Conservation (phyloP, 345 rosid species). For the Limnanthes douglasii region DNA sequence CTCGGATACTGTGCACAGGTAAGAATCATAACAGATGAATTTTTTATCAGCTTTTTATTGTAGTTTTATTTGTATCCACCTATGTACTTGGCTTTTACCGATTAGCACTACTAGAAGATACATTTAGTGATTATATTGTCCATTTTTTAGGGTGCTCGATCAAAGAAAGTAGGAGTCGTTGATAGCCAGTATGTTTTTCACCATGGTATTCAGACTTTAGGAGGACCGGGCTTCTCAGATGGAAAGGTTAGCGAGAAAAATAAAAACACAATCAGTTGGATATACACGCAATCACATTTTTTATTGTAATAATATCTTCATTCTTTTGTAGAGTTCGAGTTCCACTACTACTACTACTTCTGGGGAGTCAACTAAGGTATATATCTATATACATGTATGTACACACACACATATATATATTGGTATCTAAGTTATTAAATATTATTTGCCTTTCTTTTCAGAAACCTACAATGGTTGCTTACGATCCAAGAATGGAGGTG, state of each 20-base stretch:
- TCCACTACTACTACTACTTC: constrained; percentile 1
- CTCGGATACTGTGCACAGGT: constrained; percentile 99
- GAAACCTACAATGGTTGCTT: constrained; percentile 11
- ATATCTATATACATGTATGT: too few species aligned
- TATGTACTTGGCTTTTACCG: too few species aligned
- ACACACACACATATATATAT: too few species aligned
- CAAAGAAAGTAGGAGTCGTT: constrained; percentile 79
- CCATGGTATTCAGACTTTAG: constrained; percentile 79
- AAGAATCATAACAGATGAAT: too few species aligned
- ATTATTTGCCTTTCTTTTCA: background rate
- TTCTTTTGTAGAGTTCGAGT: constrained; percentile 10
- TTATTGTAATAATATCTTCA: background rate
- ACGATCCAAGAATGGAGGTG: constrained; percentile 19
- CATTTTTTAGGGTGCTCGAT: constrained; percentile 67
- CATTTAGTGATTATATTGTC: background rate
- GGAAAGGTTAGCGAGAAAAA: constrained; percentile 56
- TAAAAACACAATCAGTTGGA: too few species aligned
- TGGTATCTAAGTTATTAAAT: too few species aligned
- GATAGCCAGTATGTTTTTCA: constrained; percentile 84
- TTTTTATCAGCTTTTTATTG: too few species aligned
- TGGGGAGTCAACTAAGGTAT: constrained; percentile 11
- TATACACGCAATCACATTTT: background rate
- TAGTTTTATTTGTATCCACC: too few species aligned
- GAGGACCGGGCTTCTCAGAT: constrained; percentile 34
- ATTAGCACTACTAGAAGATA: too few species aligned